Base-by-base conservation (phyloP, 169 alveolate species). In the Eimeria brunetti region DNA sequence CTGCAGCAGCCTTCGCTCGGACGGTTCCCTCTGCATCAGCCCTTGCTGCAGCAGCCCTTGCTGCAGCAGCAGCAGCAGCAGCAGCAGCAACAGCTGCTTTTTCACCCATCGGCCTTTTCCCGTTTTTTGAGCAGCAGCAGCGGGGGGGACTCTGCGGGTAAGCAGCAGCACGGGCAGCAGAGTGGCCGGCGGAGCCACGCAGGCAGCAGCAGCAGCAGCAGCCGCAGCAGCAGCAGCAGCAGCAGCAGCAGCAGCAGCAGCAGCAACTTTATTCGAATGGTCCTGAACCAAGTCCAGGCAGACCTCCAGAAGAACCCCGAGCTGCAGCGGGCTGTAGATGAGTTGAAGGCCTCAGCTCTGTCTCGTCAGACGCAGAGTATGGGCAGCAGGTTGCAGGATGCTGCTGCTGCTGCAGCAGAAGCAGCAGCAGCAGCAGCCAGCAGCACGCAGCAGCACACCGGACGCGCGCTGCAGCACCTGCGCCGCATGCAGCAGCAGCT, bases 261-360 rank as follows among this genome's bases (percentile, higher is more conserved):
- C 44, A 53, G 71, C 90, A 81, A 95, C 84, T 95, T 91, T 69
- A 95, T 83, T 27, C 27, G 58, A 33, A 64, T 86, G 89, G 97
- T 95, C 6, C 76, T 95, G 44, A 71, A 58, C 36, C 97, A 95
- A 56, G 97, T 95, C 11, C 89, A 93, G 80, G 51, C 33, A 33
- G 97, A 95, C 81, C 44, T 93, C 44, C 92, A 95, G 81, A 53
- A 56, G 60, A 86, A 95, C 51, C 92, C 96, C 2, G 96, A 80
- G 36, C 91, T 95, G 69, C 51, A 62, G 85, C 85, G 92, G 91
- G 96, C 96, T 11, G 44, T 91, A 69, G 91, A 95, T 33, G 96
- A 95, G 56, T 53, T 95, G 76, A 33, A 41, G 60, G 93, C 88
- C 41, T 88, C 95, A 6, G 71, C 71, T 44, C 71, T 91, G 84